Evolutionary conservation across 768 basidiomycete genomes (phyloP), one percentile per base, ranked within the genome.

Genomic region (Leccinum olivaceopallidum): DNA sequence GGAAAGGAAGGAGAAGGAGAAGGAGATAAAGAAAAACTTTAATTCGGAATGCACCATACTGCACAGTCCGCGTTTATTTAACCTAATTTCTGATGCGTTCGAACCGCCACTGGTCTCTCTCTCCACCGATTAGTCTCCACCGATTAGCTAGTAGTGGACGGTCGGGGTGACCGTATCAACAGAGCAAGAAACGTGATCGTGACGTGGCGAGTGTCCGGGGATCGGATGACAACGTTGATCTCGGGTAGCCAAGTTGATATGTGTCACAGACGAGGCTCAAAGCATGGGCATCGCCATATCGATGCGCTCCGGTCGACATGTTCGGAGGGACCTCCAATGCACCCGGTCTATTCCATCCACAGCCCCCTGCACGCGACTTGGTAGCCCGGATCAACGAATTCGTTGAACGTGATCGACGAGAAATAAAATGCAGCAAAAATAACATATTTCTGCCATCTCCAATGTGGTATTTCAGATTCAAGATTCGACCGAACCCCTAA

Each of bases 191-290:
- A 18, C 44, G 58, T 28, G 36, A 26, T 32, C 14, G 48, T 68
- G 67, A 68, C 68, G 67, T 68, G 68, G 64, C 59, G 14, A n/a
- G 5, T 7, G 16, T 26, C 63, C 67, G 66, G 30, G 5, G 5
- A 50, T 65, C 66, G 59, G 63, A 24, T 22, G 24, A 36, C 20
- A 52, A 39, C 36, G 36, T 63, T 51, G 57, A 44, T 58, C 62
- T 63, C 65, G 64, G 50, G 42, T 66, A 61, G 32, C 16, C 49
- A 51, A 12, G 28, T 49, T 49, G 57, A 18, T 34, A 18, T 18
- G 51, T 55, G 62, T 49, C 48, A 55, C 56, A 42, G 47, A 50
- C 49, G 44, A 24, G 37, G 32, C 53, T 60, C 52, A 24, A 47
- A 47, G 44, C 44, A 20, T 47, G 2, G 44, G n/a, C 18, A 44